Evolutionary conservation across 345 rosid genomes (phyloP).

Genomic region (Conringia planisiliqua): DNA sequence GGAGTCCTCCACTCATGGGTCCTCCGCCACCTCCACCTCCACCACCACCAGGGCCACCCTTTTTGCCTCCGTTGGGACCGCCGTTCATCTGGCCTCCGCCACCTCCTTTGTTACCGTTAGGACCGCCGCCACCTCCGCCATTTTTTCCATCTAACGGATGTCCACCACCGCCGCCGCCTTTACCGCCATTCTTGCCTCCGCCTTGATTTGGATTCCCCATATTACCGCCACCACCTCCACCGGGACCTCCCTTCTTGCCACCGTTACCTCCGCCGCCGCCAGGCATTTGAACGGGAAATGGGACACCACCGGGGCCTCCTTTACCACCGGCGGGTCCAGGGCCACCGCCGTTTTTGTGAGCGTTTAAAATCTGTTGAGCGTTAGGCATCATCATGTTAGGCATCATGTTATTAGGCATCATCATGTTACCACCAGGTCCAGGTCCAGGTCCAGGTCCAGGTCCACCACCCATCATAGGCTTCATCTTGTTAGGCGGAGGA

Average conservation of each 20-base stretch:
- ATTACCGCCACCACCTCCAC: conserved; percentile 38
- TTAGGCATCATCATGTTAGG: conserved; percentile 50
- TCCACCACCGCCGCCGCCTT: conserved; percentile 48
- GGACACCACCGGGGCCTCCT: conserved; percentile 28
- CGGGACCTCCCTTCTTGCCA: conserved; percentile 46
- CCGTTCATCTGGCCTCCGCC: conserved; percentile 48
- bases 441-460: too few species aligned
- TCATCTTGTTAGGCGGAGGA: conserved; percentile 49
- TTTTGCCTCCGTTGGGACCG: conserved; percentile 43
- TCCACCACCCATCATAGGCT: conserved; percentile 49
- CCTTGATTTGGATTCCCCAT: conserved; percentile 44
- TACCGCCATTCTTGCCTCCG: conserved; percentile 49
- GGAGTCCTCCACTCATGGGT: conserved; percentile 40
- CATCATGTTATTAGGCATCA: conserved; percentile 55
- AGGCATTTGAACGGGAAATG: conserved; percentile 40
- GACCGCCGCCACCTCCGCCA: conserved; percentile 42
- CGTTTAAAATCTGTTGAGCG: conserved; percentile 54
- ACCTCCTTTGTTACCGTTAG: conserved; percentile 35
- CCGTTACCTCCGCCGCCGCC: conserved; percentile 47
- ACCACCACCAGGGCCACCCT: conserved; percentile 44
- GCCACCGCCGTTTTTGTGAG: conserved; percentile 46
- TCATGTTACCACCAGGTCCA: conserved; percentile 37
- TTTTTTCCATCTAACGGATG: conserved; percentile 31
- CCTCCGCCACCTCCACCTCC: conserved; percentile 30
- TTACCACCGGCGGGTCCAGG: conserved; percentile 51